Percentiles rank a stretch among this genome's conserved stretches.
Evolutionary conservation across 805 yeast genomes (phyloP).

Genomic region (Wickerhamiella musiphila): DNA sequence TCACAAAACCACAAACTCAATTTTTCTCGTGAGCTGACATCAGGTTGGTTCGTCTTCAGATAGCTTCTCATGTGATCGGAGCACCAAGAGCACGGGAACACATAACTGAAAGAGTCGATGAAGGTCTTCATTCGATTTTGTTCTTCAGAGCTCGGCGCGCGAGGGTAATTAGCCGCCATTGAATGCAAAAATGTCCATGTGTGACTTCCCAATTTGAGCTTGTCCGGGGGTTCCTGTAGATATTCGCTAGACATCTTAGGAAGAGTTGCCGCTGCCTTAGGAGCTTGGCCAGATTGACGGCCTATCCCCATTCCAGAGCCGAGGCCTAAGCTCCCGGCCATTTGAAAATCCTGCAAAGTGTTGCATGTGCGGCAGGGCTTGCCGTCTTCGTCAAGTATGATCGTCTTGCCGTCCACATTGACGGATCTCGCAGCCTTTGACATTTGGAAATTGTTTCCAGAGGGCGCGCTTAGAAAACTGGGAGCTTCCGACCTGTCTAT

Average conservation of each 20-base stretch:
- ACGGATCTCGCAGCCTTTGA: too few species aligned
- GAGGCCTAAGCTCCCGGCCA: conserved; percentile 28
- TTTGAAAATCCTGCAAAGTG: conserved; percentile 58
- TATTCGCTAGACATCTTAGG: conserved; percentile 14
- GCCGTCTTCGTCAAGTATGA: conserved; percentile 73
- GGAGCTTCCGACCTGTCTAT: too few species aligned
- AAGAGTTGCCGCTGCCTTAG: conserved; percentile 11
- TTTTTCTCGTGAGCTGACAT: conserved; percentile 38
- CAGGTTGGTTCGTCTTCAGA: conserved; percentile 29
- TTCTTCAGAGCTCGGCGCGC: conserved; percentile 37
- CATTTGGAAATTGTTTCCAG: too few species aligned
- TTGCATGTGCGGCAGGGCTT: conserved; percentile 93
- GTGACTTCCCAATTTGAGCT: conserved; percentile 57
- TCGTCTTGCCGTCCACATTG: conserved; percentile 41
- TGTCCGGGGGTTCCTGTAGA: conserved; percentile 73
- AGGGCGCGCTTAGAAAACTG: too few species aligned
- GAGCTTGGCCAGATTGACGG: too few species aligned
- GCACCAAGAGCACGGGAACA: conserved; percentile 91
- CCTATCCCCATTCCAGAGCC: conserved; percentile 5
- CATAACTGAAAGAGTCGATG: conserved; percentile 47
- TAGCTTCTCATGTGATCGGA: conserved; percentile 66
- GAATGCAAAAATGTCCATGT: conserved; percentile 89
- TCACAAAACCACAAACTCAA: conserved; percentile 85
- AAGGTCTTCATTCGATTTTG: conserved; percentile 61
- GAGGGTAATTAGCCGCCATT: conserved; percentile 80